phyloP scores from a whole-genome alignment of 2,329 filamentous ascomycete genomes.

The Sporothrix humicola region DNA sequence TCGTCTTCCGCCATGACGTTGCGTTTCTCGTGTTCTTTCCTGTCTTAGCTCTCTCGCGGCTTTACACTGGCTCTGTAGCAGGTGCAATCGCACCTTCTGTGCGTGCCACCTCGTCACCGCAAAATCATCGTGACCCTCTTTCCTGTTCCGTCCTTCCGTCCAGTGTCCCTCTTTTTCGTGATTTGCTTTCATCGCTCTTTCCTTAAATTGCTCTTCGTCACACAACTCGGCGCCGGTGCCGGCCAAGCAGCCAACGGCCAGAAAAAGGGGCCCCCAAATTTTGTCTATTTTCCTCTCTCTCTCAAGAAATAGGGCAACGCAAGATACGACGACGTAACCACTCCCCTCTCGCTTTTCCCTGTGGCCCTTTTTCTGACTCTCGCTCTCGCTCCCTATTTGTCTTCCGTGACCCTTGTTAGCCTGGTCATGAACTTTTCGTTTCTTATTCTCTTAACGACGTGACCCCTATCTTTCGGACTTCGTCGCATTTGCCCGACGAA shows the following conservation, averaged over 20 bases:
- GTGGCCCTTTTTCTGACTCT: neutral
- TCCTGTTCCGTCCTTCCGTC: conserved; percentile 19
- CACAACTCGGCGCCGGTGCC: conserved; percentile 18
- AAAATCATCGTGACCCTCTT: conserved; percentile 24
- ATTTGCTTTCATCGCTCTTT: neutral
- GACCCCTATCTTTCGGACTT: neutral
- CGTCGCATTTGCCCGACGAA: neutral
- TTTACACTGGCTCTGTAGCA: too few species aligned
- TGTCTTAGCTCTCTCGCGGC: neutral
- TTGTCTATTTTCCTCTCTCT: too few species aligned
- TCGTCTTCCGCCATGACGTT: neutral
- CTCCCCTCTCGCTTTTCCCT: neutral
- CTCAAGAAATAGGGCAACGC: neutral
- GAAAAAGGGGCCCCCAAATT: neutral
- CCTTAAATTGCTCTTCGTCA: neutral
- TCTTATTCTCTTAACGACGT: neutral
- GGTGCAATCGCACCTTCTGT: neutral
- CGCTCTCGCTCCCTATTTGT: neutral
- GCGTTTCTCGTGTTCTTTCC: conserved; percentile 14
- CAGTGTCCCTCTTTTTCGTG: neutral
- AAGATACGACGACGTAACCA: conserved; percentile 21
- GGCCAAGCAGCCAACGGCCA: neutral
- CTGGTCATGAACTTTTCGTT: conserved; percentile 7
- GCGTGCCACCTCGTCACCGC: neutral
- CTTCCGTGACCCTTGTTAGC: neutral